Percentiles rank a stretch among this genome's conserved stretches.
phyloP scores from a whole-genome alignment of 495 filamentous ascomycete genomes.

The Chaetomium cochliodes region DNA sequence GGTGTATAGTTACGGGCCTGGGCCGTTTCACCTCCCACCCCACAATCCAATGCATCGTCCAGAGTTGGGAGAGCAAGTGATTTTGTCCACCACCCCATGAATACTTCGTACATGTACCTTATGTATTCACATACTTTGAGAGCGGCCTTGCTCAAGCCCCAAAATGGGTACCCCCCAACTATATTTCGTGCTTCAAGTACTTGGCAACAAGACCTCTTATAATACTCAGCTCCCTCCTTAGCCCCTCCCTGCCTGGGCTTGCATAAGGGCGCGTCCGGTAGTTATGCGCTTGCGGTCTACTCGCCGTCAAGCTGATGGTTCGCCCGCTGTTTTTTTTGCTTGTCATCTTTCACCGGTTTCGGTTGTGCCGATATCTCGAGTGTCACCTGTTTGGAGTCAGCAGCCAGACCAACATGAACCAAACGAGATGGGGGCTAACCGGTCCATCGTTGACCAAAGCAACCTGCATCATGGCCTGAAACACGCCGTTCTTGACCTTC shows the following conservation, averaged over 20 bases:
- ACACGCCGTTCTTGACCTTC: conserved; percentile 88
- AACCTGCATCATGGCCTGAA: conserved; percentile 99
- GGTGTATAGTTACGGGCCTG: background rate
- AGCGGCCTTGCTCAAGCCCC: too few species aligned
- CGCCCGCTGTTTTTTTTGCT: conserved; percentile 1
- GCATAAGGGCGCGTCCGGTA: background rate
- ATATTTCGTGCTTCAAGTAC: too few species aligned
- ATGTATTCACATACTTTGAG: too few species aligned
- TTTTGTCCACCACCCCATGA: too few species aligned
- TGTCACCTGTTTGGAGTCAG: conserved; percentile 32
- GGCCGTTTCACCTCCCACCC: background rate
- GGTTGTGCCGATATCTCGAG: conserved; percentile 40
- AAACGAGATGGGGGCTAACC: conserved; percentile 53
- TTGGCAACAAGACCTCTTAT: too few species aligned
- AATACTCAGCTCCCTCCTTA: too few species aligned
- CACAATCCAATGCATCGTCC: too few species aligned
- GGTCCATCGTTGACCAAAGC: conserved; percentile 91
- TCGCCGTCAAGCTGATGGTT: background rate
- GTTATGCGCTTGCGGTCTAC: background rate
- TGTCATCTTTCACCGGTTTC: conserved; percentile 18
- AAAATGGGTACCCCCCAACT: too few species aligned
- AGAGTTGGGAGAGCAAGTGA: too few species aligned
- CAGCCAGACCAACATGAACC: background rate
- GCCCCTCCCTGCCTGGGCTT: too few species aligned
- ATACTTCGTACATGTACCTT: too few species aligned